Conservation (phyloP, 1,284 basidiomycete genomes). For the Ustilago lituana region DNA sequence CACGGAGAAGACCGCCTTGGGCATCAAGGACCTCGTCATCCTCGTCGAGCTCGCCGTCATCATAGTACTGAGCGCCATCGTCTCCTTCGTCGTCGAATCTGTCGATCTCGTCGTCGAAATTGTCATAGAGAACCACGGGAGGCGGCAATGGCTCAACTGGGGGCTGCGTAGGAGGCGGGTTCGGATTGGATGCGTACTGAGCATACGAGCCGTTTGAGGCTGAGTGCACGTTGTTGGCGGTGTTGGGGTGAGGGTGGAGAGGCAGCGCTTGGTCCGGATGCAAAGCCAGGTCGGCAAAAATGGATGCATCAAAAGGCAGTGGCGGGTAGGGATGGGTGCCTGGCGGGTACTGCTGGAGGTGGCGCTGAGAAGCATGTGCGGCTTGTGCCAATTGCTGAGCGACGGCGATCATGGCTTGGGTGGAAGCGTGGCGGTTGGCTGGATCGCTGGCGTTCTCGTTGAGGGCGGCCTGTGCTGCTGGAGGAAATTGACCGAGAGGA, state of each 20-base stretch:
- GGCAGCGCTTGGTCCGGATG: constrained; percentile 56
- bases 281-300: constrained; percentile 63
- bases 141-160: constrained; percentile 56
- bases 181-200: constrained; percentile 51
- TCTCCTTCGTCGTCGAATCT: constrained; percentile 60
- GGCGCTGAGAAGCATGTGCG: constrained; percentile 63
- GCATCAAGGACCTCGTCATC: constrained; percentile 47
- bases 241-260: constrained; percentile 57
- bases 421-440: constrained; percentile 58
- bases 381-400: constrained; percentile 67
- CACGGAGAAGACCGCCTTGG: constrained; percentile 31
- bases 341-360: constrained; percentile 56
- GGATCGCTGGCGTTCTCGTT: constrained; percentile 54
- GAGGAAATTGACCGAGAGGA: constrained; percentile 67
- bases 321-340: constrained; percentile 55
- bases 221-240: constrained; percentile 27
- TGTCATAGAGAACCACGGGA: constrained; percentile 63
- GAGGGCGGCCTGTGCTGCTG: constrained; percentile 47
- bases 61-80: constrained; percentile 60
- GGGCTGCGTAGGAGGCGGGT: constrained; percentile 57
- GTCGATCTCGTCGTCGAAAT: constrained; percentile 60
- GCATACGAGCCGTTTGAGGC: constrained; percentile 40
- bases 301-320: constrained; percentile 61
- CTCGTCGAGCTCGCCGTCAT: constrained; percentile 60
- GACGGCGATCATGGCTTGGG: constrained; percentile 67